Conservation (phyloP, 805 yeast genomes). For the Starmerella apicola region DNA sequence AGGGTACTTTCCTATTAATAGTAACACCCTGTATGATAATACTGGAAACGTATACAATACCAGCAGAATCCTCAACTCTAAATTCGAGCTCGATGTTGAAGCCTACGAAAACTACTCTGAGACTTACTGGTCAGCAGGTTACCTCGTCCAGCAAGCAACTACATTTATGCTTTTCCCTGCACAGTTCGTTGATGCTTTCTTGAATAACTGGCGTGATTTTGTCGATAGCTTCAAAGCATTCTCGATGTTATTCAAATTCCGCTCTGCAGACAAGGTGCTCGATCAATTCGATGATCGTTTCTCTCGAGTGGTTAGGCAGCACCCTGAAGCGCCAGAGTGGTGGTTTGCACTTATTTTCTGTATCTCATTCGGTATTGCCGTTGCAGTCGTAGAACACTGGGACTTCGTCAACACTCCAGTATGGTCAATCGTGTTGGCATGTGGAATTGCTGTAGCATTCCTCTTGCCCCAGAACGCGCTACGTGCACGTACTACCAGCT, state of each 20-base stretch:
- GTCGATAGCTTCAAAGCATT: slow-evolving; percentile 13
- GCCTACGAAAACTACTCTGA: slow-evolving; percentile 51
- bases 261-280: slow-evolving; percentile 23
- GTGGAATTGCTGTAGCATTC: slow-evolving; percentile 37
- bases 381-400: slow-evolving; percentile 32
- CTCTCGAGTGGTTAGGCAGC: slow-evolving; percentile 42
- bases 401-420: slow-evolving; percentile 38
- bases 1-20: slow-evolving; percentile 33
- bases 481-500: slow-evolving; percentile 37
- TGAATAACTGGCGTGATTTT: slow-evolving; percentile 11
- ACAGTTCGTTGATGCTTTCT: slow-evolving; percentile 33
- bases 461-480: slow-evolving; percentile 39
- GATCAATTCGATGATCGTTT: slow-evolving; percentile 39
- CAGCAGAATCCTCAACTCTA: slow-evolving; percentile 32
- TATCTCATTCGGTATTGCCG: slow-evolving; percentile 34
- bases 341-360: slow-evolving; percentile 37
- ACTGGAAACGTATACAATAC: slow-evolving; percentile 39
- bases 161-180: slow-evolving; percentile 46
- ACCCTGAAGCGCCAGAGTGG: slow-evolving; percentile 50
- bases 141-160: slow-evolving; percentile 45
- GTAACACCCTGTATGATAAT: slow-evolving; percentile 41
- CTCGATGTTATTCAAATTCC: not conserved
- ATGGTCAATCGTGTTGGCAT: slow-evolving; percentile 42
- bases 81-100: slow-evolving; percentile 32
- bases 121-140: slow-evolving; percentile 55